These are phyloP conservation scores for Ajuga reptans DNA, from an alignment of 305 asterid genomes.

Conservation along the genomic window DNA sequence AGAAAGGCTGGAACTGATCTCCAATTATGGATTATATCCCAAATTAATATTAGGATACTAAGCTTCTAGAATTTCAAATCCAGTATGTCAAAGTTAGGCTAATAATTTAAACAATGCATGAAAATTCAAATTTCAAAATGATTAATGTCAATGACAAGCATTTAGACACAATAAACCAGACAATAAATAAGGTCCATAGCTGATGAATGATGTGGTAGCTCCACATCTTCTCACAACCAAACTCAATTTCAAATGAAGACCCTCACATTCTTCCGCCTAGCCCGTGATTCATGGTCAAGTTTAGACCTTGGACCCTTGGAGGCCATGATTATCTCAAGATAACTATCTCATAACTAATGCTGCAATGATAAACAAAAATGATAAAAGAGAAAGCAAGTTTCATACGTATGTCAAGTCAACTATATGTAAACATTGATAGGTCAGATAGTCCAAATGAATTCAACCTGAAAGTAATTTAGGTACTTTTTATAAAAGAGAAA, in stretches of 20 bases:
- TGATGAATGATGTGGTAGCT: conserved; percentile 4
- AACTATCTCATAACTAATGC: conserved; percentile 44
- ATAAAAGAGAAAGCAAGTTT: background rate
- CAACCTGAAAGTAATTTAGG: background rate
- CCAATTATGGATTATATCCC: background rate
- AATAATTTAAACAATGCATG: background rate
- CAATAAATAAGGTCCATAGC: background rate
- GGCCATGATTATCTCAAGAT: conserved; percentile 60
- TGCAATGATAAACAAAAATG: conserved; percentile 19
- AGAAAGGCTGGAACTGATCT: background rate
- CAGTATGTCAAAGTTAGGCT: conserved; percentile 1
- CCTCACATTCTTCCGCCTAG: conserved; percentile 80
- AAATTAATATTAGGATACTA: background rate
- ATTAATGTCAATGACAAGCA: background rate
- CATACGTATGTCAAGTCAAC: conserved; percentile 7
- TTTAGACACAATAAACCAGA: conserved; percentile 2
- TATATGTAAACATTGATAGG: background rate
- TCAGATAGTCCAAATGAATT: background rate
- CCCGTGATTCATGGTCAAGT: conserved; percentile 88
- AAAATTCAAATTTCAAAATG: background rate
- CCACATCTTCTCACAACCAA: conserved; percentile 8
- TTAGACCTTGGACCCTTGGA: conserved; percentile 95
- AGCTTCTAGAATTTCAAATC: conserved; percentile 7
- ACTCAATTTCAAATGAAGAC: background rate
- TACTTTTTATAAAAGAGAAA: background rate